These are phyloP conservation scores for Suillus tomentosus DNA, from an alignment of 768 basidiomycete genomes.

Conservation along the genomic window DNA sequence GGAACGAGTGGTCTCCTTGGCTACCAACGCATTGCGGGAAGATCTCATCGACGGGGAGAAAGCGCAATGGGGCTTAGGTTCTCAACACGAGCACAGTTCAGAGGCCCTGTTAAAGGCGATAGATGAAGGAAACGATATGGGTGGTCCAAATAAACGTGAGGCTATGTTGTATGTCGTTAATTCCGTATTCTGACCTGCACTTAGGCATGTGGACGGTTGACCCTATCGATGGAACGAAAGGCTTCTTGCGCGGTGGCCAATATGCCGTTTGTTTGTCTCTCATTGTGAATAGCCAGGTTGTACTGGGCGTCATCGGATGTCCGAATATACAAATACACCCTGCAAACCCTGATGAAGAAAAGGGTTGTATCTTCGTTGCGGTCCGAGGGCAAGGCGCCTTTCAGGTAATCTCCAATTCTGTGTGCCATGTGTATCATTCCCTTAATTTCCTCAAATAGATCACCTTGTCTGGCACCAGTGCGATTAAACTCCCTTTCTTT, in stretches of 20 bases:
- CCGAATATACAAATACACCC: conserved; percentile 79
- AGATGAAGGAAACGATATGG: conserved; percentile 76
- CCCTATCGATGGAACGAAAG: conserved; percentile 93
- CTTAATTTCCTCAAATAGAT: conserved; percentile 37
- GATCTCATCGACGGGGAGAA: conserved; percentile 57
- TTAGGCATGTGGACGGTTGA: conserved; percentile 86
- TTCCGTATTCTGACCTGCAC: conserved; percentile 3
- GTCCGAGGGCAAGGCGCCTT: conserved; percentile 85
- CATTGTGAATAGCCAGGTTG: conserved; percentile 73
- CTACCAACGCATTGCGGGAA: conserved; percentile 72
- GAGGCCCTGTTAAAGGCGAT: conserved; percentile 80
- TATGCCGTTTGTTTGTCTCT: conserved; percentile 91
- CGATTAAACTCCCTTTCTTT: conserved; percentile 36
- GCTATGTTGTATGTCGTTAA: conserved; percentile 21
- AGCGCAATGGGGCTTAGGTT: conserved; percentile 73
- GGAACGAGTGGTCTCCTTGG: conserved; percentile 75
- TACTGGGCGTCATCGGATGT: conserved; percentile 88
- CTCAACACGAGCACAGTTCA: conserved; percentile 50
- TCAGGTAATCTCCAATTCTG: conserved; percentile 45
- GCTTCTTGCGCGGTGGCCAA: conserved; percentile 89
- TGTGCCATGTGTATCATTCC: not conserved
- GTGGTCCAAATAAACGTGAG: conserved; percentile 74
- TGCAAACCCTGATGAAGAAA: conserved; percentile 53
- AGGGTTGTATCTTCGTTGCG: conserved; percentile 84
- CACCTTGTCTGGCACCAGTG: conserved; percentile 47